These are phyloP conservation scores for Irpex sp. DNA, from an alignment of 1,284 basidiomycete species.

Conservation along the genomic window DNA sequence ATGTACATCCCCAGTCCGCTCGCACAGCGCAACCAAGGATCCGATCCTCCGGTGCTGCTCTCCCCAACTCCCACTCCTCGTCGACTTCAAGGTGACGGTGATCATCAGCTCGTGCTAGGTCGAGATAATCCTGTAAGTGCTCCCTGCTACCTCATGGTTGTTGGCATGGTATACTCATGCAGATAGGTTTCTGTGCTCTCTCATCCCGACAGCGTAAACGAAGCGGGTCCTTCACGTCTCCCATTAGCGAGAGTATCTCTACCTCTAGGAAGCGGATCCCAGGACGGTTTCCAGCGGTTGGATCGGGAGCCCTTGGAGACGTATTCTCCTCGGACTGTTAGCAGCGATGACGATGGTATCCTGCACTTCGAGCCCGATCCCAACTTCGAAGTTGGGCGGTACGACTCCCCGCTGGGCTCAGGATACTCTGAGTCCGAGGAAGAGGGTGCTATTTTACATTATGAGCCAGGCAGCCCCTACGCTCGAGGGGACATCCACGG, in stretches of 20 bases:
- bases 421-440: neutral
- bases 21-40: neutral
- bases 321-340: neutral
- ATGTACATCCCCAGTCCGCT: neutral
- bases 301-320: neutral
- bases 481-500: neutral
- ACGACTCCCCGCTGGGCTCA: too few species aligned
- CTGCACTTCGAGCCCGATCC: neutral
- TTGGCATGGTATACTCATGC: too few species aligned
- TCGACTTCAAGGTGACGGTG: neutral
- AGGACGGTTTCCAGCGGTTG: neutral
- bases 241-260: neutral
- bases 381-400: too few species aligned
- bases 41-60: neutral
- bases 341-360: neutral
- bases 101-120: neutral
- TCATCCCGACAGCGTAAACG: neutral
- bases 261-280: neutral
- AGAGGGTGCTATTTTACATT: constrained; percentile 6
- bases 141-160: too few species aligned
- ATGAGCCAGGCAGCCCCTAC: neutral
- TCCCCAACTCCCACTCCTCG: neutral
- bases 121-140: neutral
- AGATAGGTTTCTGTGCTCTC: neutral
- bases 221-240: neutral